Evolutionary conservation across 1,284 basidiomycete genomes (phyloP), one percentile per base, ranked within the genome.

Genomic region (Ceratobasidium sp.): DNA sequence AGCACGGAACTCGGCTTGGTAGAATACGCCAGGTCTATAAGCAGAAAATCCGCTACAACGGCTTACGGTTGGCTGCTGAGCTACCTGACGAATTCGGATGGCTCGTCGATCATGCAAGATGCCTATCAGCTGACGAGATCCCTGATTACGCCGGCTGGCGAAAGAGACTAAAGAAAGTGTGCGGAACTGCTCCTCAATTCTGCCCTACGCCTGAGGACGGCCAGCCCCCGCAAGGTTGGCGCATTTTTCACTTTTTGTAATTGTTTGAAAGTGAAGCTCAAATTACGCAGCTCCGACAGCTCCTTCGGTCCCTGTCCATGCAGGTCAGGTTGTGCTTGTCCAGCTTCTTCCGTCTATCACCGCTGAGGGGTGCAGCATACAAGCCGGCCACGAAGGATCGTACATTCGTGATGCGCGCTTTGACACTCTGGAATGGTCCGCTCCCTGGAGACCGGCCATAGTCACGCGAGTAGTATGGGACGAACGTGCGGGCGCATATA

Each of bases 51-150:
- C 25, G 57, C 1, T 37, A 34, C 19, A 37, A 34, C 57, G 57
- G 57, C 79, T 86, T 86, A 80, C 82, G 85, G 67, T 88, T 97
- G 69, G 95, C 93, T 61, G 89, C 92, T 77, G 57, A 29, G 34
- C 32, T 59, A 11, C 57, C 57, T 29, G 25, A 5, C 9, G 57
- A 59, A 19, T 34, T 59, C 34, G 57, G 57, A 80, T 90, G 95
- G 79, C 90, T 96, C 81, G 94, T 94, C 84, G 90, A 90, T 78
- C 97, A 97, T 11, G 54, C 54, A 11, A 56, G 54, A 29, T 56
- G 22, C 9, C 29, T 56, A n/a, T 8, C 22, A 8, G 19, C 54
- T 11, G 54, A 22, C 22, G 9, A 19, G 22, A 22, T 56, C 9
- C 54, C 54, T 3, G 96, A 98, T 25, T 56, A 56, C 8, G 22